Base-by-base conservation (phyloP, 305 asterid species). In the Fraxinus sp. region DNA sequence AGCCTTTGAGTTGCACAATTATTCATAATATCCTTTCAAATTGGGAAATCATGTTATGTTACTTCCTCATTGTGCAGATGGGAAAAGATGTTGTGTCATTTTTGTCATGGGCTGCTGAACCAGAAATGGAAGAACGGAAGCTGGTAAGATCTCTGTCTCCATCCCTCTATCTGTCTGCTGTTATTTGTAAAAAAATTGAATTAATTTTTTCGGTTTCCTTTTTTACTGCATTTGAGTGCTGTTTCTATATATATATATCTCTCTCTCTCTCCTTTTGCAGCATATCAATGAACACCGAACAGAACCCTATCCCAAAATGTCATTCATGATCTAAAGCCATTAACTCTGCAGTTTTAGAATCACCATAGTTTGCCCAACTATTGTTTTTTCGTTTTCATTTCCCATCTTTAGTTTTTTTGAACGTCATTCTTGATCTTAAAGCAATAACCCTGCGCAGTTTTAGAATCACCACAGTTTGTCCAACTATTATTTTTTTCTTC, bases 71-170 rank as follows among this genome's bases (percentile, higher is more conserved):
- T 76, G 74, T 76, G 77, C 79, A 92, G 97, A 92, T 93, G 97
- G 97, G 96, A 74, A 93, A 91, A 89, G 96, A 92, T 85, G 90
- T 93, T 3, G 97, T 90, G 46, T 77, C 91, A 26, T 93, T 93
- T 88, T 88, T 93, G 87, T 79, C 93, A 0, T 92, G 97, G 97
- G 96, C 97, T 36, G 97, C 97, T 7, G 94, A 93, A 85, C 96
- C 97, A 74, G 95, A 91, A 79, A 93, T 93, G 97, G 97, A 93
- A 80, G 97, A 93, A 84, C 89, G 97, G 76, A 93, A 93, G 76
- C 91, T 91, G 90, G 97, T 93, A 86, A 52, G 82, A 16, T 49
- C 16, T 66, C 16, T 66, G 2, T 59, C 20, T 20, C 7, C 26
- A 57, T 37, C 16, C 66, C 62, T 28, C 32, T 84, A 4, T 78